A percentile compares a stretch with the other conserved stretches of the same genome.
Conservation (phyloP, 768 basidiomycete genomes). For the Russula virescens region DNA sequence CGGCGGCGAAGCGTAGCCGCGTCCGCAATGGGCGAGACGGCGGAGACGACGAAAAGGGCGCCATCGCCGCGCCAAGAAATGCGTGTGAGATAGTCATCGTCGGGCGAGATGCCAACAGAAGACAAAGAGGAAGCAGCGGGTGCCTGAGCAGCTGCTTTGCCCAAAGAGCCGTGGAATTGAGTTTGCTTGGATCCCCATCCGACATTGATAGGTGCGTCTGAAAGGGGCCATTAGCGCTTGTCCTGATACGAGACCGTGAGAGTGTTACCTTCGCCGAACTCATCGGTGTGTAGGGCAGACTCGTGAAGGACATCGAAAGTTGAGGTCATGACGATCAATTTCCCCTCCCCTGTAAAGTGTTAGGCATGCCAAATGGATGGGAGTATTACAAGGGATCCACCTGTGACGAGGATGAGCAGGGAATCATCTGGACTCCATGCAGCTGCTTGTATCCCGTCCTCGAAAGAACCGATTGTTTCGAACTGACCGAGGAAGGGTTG, state of each 20-base stretch:
- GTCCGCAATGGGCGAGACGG: slow-evolving; percentile 26
- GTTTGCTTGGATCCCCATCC: slow-evolving; percentile 98
- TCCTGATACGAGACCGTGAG: not conserved
- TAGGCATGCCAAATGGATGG: not conserved
- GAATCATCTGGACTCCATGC: slow-evolving; percentile 92
- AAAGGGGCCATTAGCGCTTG: slow-evolving; percentile 4
- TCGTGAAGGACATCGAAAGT: slow-evolving; percentile 88
- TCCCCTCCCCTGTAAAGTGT: slow-evolving; percentile 51
- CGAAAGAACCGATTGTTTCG: slow-evolving; percentile 83
- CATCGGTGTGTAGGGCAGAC: slow-evolving; percentile 56
- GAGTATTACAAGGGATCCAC: slow-evolving; percentile 34
- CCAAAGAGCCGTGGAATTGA: slow-evolving; percentile 94
- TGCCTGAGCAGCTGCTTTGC: slow-evolving; percentile 73
- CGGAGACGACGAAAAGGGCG: slow-evolving; percentile 75
- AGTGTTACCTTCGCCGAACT: slow-evolving; percentile 77
- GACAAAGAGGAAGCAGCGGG: slow-evolving; percentile 31
- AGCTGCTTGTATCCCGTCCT: slow-evolving; percentile 75
- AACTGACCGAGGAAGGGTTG: slow-evolving; percentile 36
- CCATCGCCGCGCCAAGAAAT: slow-evolving; percentile 96
- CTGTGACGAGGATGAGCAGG: slow-evolving; percentile 75
- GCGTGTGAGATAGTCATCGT: slow-evolving; percentile 65
- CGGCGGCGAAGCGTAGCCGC: slow-evolving; percentile 39
- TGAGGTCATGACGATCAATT: slow-evolving; percentile 82
- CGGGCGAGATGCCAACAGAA: slow-evolving; percentile 50
- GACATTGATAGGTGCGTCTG: slow-evolving; percentile 88